Base-by-base conservation (phyloP, 2,329 filamentous ascomycete species). In the Allantophomopsis cytisporea region DNA sequence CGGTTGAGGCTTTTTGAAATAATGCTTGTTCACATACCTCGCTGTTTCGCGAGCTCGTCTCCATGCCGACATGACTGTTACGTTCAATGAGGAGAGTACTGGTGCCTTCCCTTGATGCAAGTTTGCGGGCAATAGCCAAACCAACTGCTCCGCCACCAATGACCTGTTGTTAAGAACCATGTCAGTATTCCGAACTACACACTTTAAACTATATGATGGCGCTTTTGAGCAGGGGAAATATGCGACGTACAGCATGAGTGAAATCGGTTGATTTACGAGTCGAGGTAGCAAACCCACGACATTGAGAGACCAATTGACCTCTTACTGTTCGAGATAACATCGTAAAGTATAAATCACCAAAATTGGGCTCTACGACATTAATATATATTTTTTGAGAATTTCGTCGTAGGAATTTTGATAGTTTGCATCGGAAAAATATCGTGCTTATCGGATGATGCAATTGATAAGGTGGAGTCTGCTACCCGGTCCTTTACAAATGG, bases 41-140 rank as follows among this genome's bases (percentile, higher is more conserved):
- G 18, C 77, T 83, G 53, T 84, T 85, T 23, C 80, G 66, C 50
- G 73, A 80, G 49, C 74, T 80, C 1, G 80, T 85, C 56, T 85
- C 80, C 39, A 68, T 80, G 2, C 80, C 80, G 10, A 77, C 70
- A 13, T 63, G 62, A 14, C 67, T 65, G 58, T 84, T 77, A 39
- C 73, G 66, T 51, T 85, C 80, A 11, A 84, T 69, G 34, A 84
- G 55, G 11, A 84, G 60, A 0, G 78, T 81, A n/a, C 69, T 73
- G 7, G 68, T 72, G 10, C 72, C 71, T 44, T 74, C 65, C 48
- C 68, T 60, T 42, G 61, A 59, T 43, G 81, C 76, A 18, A 85
- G 59, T 50, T 73, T 65, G 15, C 76, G 63, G 1, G 80, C 78
- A 45, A 83, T 69, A 2, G 80, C 74, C 2, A 85, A 63, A 1